A percentile compares a stretch with the other conserved stretches of the same genome.
phyloP scores from a whole-genome alignment of 306 rosid genomes.

The Pueraria montana region DNA sequence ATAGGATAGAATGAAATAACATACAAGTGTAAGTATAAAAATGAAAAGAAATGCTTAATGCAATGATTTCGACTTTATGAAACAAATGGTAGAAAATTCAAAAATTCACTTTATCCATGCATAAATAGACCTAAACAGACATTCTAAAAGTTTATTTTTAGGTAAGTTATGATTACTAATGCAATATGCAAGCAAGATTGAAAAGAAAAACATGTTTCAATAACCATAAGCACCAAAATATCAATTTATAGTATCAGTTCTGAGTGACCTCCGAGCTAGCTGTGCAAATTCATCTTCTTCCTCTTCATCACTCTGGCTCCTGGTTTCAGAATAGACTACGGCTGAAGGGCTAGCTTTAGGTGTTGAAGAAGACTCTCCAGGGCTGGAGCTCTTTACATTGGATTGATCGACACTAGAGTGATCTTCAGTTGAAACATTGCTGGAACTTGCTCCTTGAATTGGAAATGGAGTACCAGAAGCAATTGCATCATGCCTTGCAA shows the following conservation, averaged over 20 bases:
- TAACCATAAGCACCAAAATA: conserved; percentile 4
- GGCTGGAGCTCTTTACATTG: conserved; percentile 57
- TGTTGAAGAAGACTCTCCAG: conserved; percentile 55
- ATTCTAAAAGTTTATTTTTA: conserved; percentile 4
- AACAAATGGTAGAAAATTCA: conserved; percentile 8
- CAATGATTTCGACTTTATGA: conserved; percentile 28
- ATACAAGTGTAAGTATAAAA: neutral
- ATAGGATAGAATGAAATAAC: conserved; percentile 17
- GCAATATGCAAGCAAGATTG: conserved; percentile 20
- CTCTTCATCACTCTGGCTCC: conserved; percentile 68
- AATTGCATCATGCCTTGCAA: conserved; percentile 90
- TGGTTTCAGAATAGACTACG: conserved; percentile 47
- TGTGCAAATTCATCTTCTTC: conserved; percentile 97
- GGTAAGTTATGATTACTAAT: neutral
- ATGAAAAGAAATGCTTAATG: neutral
- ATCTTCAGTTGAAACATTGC: conserved; percentile 57
- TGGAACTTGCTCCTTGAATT: conserved; percentile 57
- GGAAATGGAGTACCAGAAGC: conserved; percentile 85
- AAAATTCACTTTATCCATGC: conserved; percentile 2
- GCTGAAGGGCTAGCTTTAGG: conserved; percentile 59
- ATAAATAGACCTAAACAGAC: neutral
- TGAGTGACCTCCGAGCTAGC: conserved; percentile 87
- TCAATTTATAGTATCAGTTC: conserved; percentile 11
- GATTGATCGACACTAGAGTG: conserved; percentile 59
- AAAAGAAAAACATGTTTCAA: conserved; percentile 35